Evolutionary conservation across 257 asterid species (phyloP).

Genomic region (Gentiana dahurica): DNA sequence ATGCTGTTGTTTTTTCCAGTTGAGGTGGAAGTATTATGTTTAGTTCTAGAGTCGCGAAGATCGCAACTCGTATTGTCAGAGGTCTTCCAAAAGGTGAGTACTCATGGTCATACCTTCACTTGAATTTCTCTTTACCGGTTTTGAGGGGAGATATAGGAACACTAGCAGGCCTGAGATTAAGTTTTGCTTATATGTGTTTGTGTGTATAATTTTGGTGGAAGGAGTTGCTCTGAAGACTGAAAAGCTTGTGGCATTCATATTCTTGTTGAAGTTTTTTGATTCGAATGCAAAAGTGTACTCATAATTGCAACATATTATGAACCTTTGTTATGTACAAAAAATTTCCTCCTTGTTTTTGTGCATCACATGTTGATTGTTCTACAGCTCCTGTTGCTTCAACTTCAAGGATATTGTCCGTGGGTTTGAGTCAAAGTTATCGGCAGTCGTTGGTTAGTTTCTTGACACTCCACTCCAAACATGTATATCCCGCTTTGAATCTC

Average conservation of each 20-base stretch:
- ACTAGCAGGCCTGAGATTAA: neutral
- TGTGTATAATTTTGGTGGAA: neutral
- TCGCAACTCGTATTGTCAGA: conserved; percentile 16
- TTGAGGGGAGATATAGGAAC: neutral
- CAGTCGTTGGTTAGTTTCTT: conserved; percentile 20
- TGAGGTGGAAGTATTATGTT: conserved; percentile 12
- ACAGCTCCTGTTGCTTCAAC: conserved; percentile 18
- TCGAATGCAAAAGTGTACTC: too few species aligned
- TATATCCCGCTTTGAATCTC: too few species aligned
- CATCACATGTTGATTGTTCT: conserved; percentile 1
- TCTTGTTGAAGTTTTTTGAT: neutral
- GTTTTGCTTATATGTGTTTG: neutral
- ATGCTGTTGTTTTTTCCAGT: too few species aligned
- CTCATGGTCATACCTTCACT: neutral
- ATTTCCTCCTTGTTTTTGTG: neutral
- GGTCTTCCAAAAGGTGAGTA: conserved; percentile 13
- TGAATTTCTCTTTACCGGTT: neutral
- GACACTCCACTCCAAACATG: neutral
- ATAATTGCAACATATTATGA: neutral
- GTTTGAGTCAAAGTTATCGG: conserved; percentile 5
- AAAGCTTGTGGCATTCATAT: neutral
- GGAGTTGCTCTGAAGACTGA: neutral
- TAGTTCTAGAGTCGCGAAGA: conserved; percentile 15
- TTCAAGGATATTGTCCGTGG: conserved; percentile 5
- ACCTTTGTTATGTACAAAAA: neutral